Conservation (phyloP, 176 grass and related monocot species). For the Oryza australiensis region DNA sequence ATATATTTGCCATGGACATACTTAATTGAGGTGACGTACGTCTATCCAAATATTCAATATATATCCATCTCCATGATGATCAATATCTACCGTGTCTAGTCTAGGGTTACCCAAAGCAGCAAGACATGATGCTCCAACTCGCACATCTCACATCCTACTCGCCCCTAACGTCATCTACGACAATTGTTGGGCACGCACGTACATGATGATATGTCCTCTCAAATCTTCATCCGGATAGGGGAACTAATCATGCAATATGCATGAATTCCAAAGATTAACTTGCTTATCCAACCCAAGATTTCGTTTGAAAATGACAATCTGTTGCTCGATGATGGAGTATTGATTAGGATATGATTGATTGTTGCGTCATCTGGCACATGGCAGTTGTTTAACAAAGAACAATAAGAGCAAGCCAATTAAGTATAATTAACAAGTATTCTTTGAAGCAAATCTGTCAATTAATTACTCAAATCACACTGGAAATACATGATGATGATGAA, state of each 20-base stretch:
- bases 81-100: not conserved
- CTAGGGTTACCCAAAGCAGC: constrained; percentile 21
- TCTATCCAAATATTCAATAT: not conserved
- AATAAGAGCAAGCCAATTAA: not conserved
- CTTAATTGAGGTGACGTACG: not conserved
- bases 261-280: not conserved
- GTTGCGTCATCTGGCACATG: not conserved
- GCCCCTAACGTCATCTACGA: not conserved
- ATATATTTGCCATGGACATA: not conserved
- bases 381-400: not conserved
- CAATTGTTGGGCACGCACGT: constrained; percentile 16
- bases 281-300: not conserved
- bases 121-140: not conserved
- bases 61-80: constrained; percentile 11
- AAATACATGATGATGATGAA: not conserved
- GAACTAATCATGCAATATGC: not conserved
- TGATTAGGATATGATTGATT: not conserved
- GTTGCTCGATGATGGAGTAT: not conserved
- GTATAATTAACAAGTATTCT: not conserved
- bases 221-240: constrained; percentile 23
- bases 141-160: not conserved
- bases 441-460: constrained; percentile 39
- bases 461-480: constrained; percentile 49
- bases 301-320: constrained; percentile 13
- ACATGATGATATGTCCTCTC: not conserved